Percentiles rank a stretch among this genome's conserved stretches.
phyloP scores from a whole-genome alignment of 768 basidiomycete species.

The Rhodotorula diobovata region DNA sequence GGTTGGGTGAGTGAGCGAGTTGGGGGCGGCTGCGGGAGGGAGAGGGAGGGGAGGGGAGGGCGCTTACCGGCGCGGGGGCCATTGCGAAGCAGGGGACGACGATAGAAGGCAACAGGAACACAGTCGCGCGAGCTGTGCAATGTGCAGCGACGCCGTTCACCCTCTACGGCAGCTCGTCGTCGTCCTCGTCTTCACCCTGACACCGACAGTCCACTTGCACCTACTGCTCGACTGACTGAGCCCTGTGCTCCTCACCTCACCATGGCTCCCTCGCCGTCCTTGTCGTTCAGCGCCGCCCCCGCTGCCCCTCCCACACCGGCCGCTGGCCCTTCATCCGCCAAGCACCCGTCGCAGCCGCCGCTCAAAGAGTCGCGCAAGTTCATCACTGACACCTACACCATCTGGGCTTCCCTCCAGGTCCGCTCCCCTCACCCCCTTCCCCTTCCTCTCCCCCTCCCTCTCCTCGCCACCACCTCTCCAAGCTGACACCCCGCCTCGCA shows the following conservation, averaged over 20 bases:
- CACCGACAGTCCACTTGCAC: too few species aligned
- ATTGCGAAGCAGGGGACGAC: neutral
- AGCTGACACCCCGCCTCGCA: neutral
- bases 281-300: neutral
- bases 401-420: slow-evolving; percentile 23
- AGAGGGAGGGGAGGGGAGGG: neutral
- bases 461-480: neutral
- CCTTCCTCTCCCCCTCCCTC: neutral
- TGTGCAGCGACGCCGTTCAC: neutral
- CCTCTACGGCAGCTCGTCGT: too few species aligned
- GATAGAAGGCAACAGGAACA: neutral
- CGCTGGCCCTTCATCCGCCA: too few species aligned
- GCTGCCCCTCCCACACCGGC: neutral
- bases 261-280: neutral
- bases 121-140: neutral
- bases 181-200: too few species aligned
- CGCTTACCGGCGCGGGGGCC: neutral
- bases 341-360: neutral
- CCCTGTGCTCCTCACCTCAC: too few species aligned
- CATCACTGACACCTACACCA: slow-evolving; percentile 23
- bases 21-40: neutral
- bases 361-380: slow-evolving; percentile 12
- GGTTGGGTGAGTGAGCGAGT: neutral
- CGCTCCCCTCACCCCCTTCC: neutral
- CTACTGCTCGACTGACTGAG: too few species aligned